Evolutionary conservation across 306 rosid genomes (phyloP).

Genomic region (Gleditsia sinensis): DNA sequence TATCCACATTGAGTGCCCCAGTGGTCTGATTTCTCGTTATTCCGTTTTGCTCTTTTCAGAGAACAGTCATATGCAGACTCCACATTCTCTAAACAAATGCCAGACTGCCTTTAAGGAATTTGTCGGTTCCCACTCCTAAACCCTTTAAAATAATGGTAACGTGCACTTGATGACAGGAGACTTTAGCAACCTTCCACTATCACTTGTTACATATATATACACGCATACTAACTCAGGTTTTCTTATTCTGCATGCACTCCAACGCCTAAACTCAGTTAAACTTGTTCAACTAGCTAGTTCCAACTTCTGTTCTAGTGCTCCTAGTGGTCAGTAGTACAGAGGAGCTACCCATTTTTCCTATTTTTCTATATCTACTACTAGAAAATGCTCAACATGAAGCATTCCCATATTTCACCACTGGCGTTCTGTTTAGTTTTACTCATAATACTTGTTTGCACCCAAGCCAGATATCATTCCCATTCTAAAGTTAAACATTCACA

Average conservation of each 20-base stretch:
- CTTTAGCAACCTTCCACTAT: slow-evolving; percentile 58
- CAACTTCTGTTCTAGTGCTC: slow-evolving; percentile 40
- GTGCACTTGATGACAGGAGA: slow-evolving; percentile 42
- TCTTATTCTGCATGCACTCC: slow-evolving; percentile 52
- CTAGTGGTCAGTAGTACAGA: slow-evolving; percentile 28
- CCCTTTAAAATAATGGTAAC: slow-evolving; percentile 38
- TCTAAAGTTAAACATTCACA: slow-evolving; percentile 52
- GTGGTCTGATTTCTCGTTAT: slow-evolving; percentile 43
- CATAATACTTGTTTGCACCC: slow-evolving; percentile 42
- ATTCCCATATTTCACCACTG: slow-evolving; percentile 29
- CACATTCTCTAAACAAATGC: slow-evolving; percentile 45
- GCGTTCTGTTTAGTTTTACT: slow-evolving; percentile 41
- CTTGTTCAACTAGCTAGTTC: slow-evolving; percentile 26
- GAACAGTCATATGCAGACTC: slow-evolving; percentile 55
- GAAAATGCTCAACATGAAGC: slow-evolving; percentile 45
- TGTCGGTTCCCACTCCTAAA: slow-evolving; percentile 72
- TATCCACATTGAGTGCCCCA: slow-evolving; percentile 38
- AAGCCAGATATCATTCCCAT: slow-evolving; percentile 70
- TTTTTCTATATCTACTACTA: neutral
- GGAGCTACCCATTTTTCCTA: neutral
- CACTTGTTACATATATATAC: slow-evolving; percentile 8
- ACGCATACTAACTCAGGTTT: slow-evolving; percentile 34
- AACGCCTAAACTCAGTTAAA: slow-evolving; percentile 39
- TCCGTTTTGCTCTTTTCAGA: slow-evolving; percentile 49
- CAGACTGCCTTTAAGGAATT: slow-evolving; percentile 47